A percentile compares a stretch with the other conserved stretches of the same genome.
These are phyloP conservation scores for Rehmannia glutinosa DNA, from an alignment of 257 asterid species.

Conservation along the genomic window DNA sequence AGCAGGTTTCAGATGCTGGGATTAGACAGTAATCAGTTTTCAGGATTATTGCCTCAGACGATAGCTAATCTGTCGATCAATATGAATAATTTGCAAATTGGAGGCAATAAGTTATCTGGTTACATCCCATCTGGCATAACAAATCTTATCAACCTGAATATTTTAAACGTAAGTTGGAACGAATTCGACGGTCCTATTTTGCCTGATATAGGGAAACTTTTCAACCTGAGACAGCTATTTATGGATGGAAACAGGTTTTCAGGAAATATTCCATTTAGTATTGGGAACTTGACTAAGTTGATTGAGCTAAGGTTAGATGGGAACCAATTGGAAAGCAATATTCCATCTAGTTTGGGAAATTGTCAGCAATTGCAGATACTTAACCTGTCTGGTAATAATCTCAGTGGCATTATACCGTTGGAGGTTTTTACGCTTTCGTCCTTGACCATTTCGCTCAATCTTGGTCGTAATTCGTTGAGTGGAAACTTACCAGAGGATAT, in stretches of 20 bases:
- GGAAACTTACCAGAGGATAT: conserved; percentile 7
- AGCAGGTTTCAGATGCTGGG: conserved; percentile 9
- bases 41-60: conserved; percentile 2
- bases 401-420: background rate
- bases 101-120: conserved; percentile 10
- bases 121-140: conserved; percentile 1
- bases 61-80: conserved; percentile 18
- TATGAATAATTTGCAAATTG: conserved; percentile 11
- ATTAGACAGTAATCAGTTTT: conserved; percentile 6
- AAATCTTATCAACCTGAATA: conserved; percentile 2
- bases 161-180: conserved; percentile 14
- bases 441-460: background rate
- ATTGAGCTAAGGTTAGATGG: conserved; percentile 15
- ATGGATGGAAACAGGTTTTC: conserved; percentile 12
- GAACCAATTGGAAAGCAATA: background rate
- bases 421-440: conserved; percentile 10
- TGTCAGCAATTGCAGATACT: conserved; percentile 11
- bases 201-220: conserved; percentile 15
- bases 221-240: background rate
- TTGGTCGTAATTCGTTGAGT: background rate
- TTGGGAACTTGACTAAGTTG: conserved; percentile 12
- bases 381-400: conserved; percentile 15
- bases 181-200: conserved; percentile 7
- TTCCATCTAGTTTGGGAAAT: conserved; percentile 16
- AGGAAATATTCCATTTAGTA: background rate